Percentiles rank a stretch among this genome's conserved stretches.
phyloP scores from a whole-genome alignment of 2,329 filamentous ascomycete genomes.

The Lasiodiplodia gonubiensis region DNA sequence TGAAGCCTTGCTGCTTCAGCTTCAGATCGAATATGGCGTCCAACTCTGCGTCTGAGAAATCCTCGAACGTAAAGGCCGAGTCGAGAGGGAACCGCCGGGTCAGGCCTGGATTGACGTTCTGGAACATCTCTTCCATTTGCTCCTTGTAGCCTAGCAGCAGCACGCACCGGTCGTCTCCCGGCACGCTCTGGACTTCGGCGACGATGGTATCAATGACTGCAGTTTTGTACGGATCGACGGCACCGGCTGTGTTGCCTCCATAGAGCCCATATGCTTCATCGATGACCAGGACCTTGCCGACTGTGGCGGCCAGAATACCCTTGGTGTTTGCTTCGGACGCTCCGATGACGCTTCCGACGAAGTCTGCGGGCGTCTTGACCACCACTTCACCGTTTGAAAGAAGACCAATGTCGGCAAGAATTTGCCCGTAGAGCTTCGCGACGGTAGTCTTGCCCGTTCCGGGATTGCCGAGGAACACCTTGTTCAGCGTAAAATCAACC shows the following conservation, averaged over 20 bases:
- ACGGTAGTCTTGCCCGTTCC: constrained; percentile 80
- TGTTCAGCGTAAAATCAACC: constrained; percentile 68
- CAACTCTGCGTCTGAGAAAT: constrained; percentile 67
- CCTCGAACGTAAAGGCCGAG: constrained; percentile 70
- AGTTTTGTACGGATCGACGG: constrained; percentile 61
- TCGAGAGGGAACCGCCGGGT: constrained; percentile 68
- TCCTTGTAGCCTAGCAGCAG: constrained; percentile 73
- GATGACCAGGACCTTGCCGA: constrained; percentile 78
- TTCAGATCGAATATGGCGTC: constrained; percentile 67
- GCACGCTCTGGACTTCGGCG: constrained; percentile 71
- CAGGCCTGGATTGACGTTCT: constrained; percentile 74
- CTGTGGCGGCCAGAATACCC: constrained; percentile 67
- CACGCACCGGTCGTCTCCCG: constrained; percentile 75
- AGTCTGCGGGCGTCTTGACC: constrained; percentile 75
- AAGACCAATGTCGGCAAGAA: constrained; percentile 70
- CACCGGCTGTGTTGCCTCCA: constrained; percentile 40
- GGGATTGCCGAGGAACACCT: constrained; percentile 72
- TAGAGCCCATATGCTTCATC: constrained; percentile 78
- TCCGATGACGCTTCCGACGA: constrained; percentile 68
- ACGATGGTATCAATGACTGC: constrained; percentile 77
- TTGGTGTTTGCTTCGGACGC: constrained; percentile 75
- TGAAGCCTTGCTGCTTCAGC: constrained; percentile 61
- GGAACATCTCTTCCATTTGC: constrained; percentile 74
- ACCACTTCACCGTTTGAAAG: constrained; percentile 75
- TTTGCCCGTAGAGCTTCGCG: constrained; percentile 72